These are phyloP conservation scores for Vigna reflexopilosa DNA, from an alignment of 306 rosid species.

Conservation along the genomic window DNA sequence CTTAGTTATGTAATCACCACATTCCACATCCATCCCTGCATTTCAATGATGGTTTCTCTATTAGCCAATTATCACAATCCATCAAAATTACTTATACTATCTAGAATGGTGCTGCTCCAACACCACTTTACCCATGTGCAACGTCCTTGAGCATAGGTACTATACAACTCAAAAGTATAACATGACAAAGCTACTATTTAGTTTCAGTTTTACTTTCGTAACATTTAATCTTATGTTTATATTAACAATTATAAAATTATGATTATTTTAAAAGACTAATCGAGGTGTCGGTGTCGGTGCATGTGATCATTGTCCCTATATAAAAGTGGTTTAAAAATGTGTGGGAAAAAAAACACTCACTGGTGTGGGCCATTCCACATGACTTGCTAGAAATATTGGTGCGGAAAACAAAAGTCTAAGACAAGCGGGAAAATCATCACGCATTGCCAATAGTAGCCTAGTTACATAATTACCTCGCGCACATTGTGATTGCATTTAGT, in stretches of 20 bases:
- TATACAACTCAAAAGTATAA: background rate
- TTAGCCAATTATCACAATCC: too few relatives aligned
- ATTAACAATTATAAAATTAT: background rate
- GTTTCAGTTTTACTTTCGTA: background rate
- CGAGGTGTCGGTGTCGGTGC: conserved; percentile 1
- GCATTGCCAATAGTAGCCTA: background rate
- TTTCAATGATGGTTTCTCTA: background rate
- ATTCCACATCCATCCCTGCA: conserved; percentile 90
- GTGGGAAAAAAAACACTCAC: background rate
- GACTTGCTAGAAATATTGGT: background rate
- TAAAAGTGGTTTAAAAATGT: background rate
- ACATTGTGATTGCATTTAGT: background rate
- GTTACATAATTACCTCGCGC: background rate
- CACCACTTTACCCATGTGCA: too few relatives aligned
- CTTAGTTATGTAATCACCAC: conserved; percentile 65
- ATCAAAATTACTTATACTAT: too few relatives aligned
- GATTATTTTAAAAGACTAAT: background rate
- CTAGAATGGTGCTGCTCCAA: too few relatives aligned
- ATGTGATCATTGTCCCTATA: background rate
- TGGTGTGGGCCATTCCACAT: conserved; percentile 37
- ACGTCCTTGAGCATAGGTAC: too few relatives aligned
- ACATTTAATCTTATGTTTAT: background rate
- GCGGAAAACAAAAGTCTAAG: background rate
- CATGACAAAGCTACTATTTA: background rate
- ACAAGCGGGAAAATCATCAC: conserved; percentile 15